phyloP scores from a whole-genome alignment of 2,329 filamentous ascomycete species.

The Pleomassaria siparia region DNA sequence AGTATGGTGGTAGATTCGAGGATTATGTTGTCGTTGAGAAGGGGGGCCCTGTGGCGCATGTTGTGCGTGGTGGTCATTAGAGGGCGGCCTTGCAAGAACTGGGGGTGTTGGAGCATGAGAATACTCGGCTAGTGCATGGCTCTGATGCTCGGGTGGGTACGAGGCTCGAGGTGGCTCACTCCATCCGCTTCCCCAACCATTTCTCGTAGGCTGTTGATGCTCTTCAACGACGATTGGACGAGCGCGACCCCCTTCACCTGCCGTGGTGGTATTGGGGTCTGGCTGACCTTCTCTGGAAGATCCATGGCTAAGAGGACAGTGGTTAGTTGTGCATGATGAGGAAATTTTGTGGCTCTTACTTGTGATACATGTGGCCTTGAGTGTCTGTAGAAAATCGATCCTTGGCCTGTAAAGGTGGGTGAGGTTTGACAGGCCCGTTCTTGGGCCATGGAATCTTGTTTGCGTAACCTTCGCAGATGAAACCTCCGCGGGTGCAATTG shows the following conservation, averaged over 20 bases:
- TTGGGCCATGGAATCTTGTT: slow-evolving; percentile 78
- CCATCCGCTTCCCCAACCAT: slow-evolving; percentile 26
- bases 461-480: slow-evolving; percentile 88
- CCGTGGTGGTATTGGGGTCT: slow-evolving; percentile 33
- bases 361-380: slow-evolving; percentile 31
- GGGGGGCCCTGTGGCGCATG: slow-evolving; percentile 18
- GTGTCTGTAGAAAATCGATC: slow-evolving; percentile 51
- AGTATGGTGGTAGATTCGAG: slow-evolving; percentile 35
- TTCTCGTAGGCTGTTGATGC: slow-evolving; percentile 38
- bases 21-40: slow-evolving; percentile 29
- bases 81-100: slow-evolving; percentile 21
- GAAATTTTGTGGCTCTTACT: slow-evolving; percentile 14
- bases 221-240: slow-evolving; percentile 50
- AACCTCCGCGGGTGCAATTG: slow-evolving; percentile 88
- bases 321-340: slow-evolving; percentile 1
- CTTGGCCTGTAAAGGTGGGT: slow-evolving; percentile 79
- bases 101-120: slow-evolving; percentile 16
- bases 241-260: slow-evolving; percentile 47
- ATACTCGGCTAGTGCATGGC: slow-evolving; percentile 21
- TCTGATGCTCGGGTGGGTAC: slow-evolving; percentile 23
- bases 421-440: slow-evolving; percentile 60
- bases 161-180: slow-evolving; percentile 24
- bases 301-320: slow-evolving; percentile 1
- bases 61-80: slow-evolving; percentile 25
- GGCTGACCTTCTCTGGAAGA: slow-evolving; percentile 37